Evolutionary conservation across 2,329 filamentous ascomycete genomes (phyloP).

Genomic region (Stagonosporopsis chrysanthemi): DNA sequence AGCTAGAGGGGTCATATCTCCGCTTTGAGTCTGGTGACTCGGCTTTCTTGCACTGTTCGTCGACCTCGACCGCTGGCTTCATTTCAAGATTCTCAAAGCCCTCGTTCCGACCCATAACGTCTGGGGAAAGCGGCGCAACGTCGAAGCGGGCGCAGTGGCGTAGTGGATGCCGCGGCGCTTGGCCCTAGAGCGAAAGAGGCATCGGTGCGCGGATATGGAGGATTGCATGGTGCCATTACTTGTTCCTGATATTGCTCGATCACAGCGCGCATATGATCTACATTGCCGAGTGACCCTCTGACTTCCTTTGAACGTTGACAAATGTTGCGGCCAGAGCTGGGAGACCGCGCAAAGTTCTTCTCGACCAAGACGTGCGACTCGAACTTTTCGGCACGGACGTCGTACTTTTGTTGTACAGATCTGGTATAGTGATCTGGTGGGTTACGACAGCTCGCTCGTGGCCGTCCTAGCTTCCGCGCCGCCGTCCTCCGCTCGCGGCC

Average conservation of each 20-base stretch:
- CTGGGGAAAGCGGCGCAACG: slow-evolving; percentile 17
- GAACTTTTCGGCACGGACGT: not conserved
- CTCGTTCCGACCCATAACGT: slow-evolving; percentile 13
- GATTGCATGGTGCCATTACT: slow-evolving; percentile 5
- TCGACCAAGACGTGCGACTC: slow-evolving; percentile 15
- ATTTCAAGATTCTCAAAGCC: slow-evolving; percentile 10
- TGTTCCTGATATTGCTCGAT: slow-evolving; percentile 9
- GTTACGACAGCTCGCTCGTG: slow-evolving; percentile 7
- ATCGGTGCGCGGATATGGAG: not conserved
- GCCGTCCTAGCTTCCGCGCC: not conserved
- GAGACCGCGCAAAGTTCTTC: slow-evolving; percentile 5
- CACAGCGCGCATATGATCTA: slow-evolving; percentile 8
- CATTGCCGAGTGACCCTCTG: slow-evolving; percentile 13
- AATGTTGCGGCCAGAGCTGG: slow-evolving; percentile 1
- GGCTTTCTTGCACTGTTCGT: slow-evolving; percentile 9
- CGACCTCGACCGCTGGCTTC: slow-evolving; percentile 7
- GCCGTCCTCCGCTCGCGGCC: slow-evolving; percentile 1
- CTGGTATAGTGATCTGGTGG: not conserved
- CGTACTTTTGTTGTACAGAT: not conserved
- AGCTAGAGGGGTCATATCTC: slow-evolving; percentile 1
- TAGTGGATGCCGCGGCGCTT: slow-evolving; percentile 1
- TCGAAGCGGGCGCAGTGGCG: slow-evolving; percentile 12
- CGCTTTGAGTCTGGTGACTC: slow-evolving; percentile 9
- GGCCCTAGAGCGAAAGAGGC: slow-evolving; percentile 1
- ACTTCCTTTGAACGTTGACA: slow-evolving; percentile 13